These are phyloP conservation scores for Darksidea phi DNA, from an alignment of 495 filamentous ascomycete species.

Conservation along the genomic window DNA sequence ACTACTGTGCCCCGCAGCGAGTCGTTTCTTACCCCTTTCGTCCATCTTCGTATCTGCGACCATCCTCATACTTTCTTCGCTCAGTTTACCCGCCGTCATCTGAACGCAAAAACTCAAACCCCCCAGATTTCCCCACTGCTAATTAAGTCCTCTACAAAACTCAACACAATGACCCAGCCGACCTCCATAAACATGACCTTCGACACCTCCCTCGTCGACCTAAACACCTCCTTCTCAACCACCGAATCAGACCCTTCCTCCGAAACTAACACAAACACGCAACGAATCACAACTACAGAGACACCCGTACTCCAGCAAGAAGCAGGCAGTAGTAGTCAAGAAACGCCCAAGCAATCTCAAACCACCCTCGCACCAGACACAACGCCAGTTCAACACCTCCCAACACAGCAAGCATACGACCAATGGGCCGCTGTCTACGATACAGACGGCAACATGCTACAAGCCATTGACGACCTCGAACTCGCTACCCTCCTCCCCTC, in stretches of 20 bases:
- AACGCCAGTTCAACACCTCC: constrained; percentile 39
- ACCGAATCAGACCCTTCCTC: constrained; percentile 31
- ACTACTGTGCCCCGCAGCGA: not conserved
- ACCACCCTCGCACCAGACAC: constrained; percentile 3
- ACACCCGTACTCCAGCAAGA: constrained; percentile 1
- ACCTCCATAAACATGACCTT: constrained; percentile 34
- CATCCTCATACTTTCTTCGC: no score
- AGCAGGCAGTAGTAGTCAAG: not conserved
- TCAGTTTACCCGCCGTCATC: no score
- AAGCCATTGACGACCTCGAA: constrained; percentile 64
- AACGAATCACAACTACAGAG: not conserved
- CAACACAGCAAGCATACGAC: constrained; percentile 48
- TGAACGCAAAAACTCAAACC: not conserved
- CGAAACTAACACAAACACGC: not conserved
- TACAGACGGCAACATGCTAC: constrained; percentile 71
- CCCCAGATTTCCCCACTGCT: not conserved
- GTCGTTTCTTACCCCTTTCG: no score
- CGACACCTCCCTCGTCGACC: constrained; percentile 38
- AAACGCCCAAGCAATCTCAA: constrained; percentile 11
- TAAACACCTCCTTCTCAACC: constrained; percentile 32
- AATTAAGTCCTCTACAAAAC: not conserved
- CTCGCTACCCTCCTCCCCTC: constrained; percentile 55
- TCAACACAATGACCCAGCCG: constrained; percentile 36
- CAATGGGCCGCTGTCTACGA: constrained; percentile 62
- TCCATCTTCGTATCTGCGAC: no score